A percentile compares a stretch with the other conserved stretches of the same genome.
phyloP scores from a whole-genome alignment of 2,329 filamentous ascomycete genomes.

The Mariannaea sp. region DNA sequence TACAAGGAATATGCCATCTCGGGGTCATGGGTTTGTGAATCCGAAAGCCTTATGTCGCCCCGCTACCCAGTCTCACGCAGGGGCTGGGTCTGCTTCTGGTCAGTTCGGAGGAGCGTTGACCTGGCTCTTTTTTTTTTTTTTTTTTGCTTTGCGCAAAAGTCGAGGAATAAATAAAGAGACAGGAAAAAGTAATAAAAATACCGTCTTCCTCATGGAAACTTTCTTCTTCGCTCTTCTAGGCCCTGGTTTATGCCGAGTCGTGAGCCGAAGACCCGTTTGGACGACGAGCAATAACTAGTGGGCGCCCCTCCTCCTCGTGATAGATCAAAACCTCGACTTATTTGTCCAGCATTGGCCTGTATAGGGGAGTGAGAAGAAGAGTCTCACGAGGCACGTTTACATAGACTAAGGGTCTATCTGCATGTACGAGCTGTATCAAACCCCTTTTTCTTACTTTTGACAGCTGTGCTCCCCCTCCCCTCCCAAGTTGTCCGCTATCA shows the following conservation, averaged over 20 bases:
- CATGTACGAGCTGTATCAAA: too few species aligned
- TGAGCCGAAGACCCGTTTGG: slow-evolving; percentile 1
- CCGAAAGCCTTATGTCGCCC: background rate
- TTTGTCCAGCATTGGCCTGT: too few species aligned
- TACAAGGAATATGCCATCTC: background rate
- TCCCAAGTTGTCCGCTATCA: too few species aligned
- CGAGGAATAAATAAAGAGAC: background rate
- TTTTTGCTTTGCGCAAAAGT: background rate
- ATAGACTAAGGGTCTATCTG: too few species aligned
- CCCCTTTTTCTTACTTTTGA: too few species aligned
- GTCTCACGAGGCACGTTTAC: background rate
- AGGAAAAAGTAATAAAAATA: too few species aligned
- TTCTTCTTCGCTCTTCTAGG: background rate
- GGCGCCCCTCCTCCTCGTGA: background rate
- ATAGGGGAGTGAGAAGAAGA: background rate
- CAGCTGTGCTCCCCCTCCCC: too few species aligned
- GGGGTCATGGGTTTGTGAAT: background rate
- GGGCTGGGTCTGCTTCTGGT: background rate
- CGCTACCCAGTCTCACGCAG: background rate
- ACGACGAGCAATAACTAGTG: slow-evolving; percentile 11
- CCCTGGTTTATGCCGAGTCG: background rate
- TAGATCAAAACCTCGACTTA: background rate
- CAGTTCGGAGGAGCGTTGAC: background rate
- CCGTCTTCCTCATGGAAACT: background rate
- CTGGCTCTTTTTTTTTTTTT: background rate